Evolutionary conservation across 2,329 filamentous ascomycete species (phyloP).

Genomic region (Endoconidiophora laricicola): DNA sequence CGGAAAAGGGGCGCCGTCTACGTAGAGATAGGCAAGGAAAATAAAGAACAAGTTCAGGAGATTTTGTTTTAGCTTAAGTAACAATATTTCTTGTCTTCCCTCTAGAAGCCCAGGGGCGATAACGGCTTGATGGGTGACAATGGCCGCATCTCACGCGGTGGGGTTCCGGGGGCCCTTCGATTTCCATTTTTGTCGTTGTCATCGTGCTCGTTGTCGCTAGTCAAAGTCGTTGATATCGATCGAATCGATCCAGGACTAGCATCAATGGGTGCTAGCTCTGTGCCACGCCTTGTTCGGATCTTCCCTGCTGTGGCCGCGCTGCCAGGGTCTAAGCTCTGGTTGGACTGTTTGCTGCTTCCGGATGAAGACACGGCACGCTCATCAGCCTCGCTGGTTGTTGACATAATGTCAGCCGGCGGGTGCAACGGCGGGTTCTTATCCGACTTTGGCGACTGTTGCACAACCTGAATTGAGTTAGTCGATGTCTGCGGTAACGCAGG

Average conservation of each 20-base stretch:
- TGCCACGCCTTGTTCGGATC: slow-evolving; percentile 16
- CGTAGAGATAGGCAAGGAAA: background rate
- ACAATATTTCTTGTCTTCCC: background rate
- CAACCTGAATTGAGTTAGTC: slow-evolving; percentile 2
- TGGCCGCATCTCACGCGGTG: slow-evolving; percentile 32
- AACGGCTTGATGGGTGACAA: slow-evolving; percentile 51
- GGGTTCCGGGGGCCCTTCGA: slow-evolving; percentile 3
- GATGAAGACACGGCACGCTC: slow-evolving; percentile 35
- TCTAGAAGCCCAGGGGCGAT: slow-evolving; percentile 42
- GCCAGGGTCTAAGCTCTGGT: slow-evolving; percentile 14
- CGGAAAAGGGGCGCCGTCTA: background rate
- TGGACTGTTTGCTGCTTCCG: slow-evolving; percentile 41
- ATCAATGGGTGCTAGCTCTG: slow-evolving; percentile 10
- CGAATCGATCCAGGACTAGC: slow-evolving; percentile 12
- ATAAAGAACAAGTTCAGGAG: slow-evolving; percentile 6
- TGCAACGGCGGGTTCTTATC: slow-evolving; percentile 7
- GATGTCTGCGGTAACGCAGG: slow-evolving; percentile 17
- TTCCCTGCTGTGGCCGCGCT: slow-evolving; percentile 17
- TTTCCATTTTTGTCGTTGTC: background rate
- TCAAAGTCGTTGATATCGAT: slow-evolving; percentile 25
- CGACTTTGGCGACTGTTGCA: slow-evolving; percentile 8
- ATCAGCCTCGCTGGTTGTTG: slow-evolving; percentile 4
- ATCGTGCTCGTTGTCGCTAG: slow-evolving; percentile 27
- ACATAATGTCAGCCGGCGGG: slow-evolving; percentile 3
- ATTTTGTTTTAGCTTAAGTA: background rate